These are phyloP conservation scores for Friedmanniomyces endolithicus DNA, from an alignment of 495 filamentous ascomycete genomes.

Conservation along the genomic window DNA sequence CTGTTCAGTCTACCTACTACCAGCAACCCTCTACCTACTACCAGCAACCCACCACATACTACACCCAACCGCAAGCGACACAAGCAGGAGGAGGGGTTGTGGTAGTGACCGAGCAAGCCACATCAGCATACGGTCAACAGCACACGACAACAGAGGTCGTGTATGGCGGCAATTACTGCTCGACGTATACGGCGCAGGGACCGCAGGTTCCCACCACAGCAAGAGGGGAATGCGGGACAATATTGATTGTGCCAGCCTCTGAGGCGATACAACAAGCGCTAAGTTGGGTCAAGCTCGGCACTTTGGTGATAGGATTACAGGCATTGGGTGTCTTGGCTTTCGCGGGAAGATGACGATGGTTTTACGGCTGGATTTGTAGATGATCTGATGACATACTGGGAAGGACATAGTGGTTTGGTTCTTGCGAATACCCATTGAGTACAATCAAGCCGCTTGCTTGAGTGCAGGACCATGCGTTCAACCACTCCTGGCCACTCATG, in stretches of 20 bases:
- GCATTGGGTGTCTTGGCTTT: constrained; percentile 4
- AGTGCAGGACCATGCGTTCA: not conserved
- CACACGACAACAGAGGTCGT: constrained; percentile 4
- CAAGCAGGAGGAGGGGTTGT: not conserved
- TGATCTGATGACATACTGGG: not conserved
- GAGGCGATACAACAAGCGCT: not conserved
- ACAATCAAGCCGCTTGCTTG: not conserved
- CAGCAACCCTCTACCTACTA: not conserved
- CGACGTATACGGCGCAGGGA: constrained; percentile 15
- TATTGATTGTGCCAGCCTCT: constrained; percentile 8
- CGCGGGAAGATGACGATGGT: not conserved
- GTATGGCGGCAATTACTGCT: constrained; percentile 15
- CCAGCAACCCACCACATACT: not conserved
- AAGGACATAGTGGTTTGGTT: not conserved
- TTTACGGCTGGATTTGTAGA: not conserved
- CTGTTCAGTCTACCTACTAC: not conserved
- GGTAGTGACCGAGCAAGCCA: not conserved
- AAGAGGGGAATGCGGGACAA: constrained; percentile 15
- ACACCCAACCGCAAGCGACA: constrained; percentile 1
- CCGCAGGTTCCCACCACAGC: constrained; percentile 16
- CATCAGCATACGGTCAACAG: constrained; percentile 1
- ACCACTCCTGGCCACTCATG: not conserved
- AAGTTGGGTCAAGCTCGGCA: not conserved
- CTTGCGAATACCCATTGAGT: not conserved
- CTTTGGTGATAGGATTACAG: constrained; percentile 2